phyloP scores from a whole-genome alignment of 352 stramenopile genomes.

The Elongisporangium undulatum region DNA sequence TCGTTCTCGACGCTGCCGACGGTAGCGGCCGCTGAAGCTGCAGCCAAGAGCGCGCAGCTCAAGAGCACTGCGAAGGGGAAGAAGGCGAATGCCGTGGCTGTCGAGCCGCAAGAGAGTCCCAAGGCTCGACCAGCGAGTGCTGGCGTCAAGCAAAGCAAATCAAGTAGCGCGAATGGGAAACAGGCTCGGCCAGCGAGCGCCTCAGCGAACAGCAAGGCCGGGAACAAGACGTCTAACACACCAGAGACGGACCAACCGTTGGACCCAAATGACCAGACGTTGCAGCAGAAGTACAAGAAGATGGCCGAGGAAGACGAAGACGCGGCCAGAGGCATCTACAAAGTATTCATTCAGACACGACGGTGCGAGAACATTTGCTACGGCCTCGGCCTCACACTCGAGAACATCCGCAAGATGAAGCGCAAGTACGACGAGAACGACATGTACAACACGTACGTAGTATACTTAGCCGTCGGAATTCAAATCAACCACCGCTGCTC shows the following conservation, averaged over 20 bases:
- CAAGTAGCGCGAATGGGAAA: background rate
- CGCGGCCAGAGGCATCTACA: slow-evolving; percentile 34
- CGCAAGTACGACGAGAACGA: slow-evolving; percentile 68
- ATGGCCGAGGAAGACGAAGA: slow-evolving; percentile 12
- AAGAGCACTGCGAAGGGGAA: background rate
- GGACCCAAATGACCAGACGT: background rate
- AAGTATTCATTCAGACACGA: slow-evolving; percentile 49
- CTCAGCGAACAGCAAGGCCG: background rate
- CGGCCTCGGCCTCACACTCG: slow-evolving; percentile 37
- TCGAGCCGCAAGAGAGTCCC: background rate
- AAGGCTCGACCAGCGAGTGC: background rate
- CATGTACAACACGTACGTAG: slow-evolving; percentile 67
- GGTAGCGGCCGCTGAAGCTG: background rate
- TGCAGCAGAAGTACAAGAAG: background rate
- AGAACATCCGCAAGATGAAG: slow-evolving; percentile 64
- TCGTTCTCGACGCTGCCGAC: background rate
- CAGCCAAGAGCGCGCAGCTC: background rate
- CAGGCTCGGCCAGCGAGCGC: background rate
- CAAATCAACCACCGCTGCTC: background rate
- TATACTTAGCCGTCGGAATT: background rate
- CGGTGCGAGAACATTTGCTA: slow-evolving; percentile 48
- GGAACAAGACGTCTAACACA: background rate
- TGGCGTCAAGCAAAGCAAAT: background rate
- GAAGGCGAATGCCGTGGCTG: background rate
- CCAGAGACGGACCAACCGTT: background rate